Evolutionary conservation across 768 basidiomycete species (phyloP).

Genomic region (Phlebiopsis flavidoalba): DNA sequence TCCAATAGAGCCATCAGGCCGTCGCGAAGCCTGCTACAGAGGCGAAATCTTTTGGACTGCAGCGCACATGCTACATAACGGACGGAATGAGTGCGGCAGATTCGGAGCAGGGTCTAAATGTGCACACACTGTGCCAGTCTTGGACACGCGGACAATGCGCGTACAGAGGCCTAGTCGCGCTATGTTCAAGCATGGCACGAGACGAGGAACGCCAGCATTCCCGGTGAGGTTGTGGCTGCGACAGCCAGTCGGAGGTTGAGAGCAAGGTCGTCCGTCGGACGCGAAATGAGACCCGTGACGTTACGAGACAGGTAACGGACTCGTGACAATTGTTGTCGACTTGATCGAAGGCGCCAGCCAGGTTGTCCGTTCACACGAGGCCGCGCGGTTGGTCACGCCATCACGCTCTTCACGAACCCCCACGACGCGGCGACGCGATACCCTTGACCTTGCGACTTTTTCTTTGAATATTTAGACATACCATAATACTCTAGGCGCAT

Average conservation of each 20-base stretch:
- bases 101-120: background rate
- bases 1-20: no score
- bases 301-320: background rate
- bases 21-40: background rate
- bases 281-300: constrained; percentile 1
- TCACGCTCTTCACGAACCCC: constrained; percentile 9
- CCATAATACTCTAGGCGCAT: constrained; percentile 6
- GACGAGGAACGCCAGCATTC: constrained; percentile 23
- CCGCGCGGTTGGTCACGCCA: constrained; percentile 2
- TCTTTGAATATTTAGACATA: constrained; percentile 9
- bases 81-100: background rate
- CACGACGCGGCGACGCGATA: constrained; percentile 8
- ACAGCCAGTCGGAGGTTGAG: background rate
- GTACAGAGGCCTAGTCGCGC: background rate
- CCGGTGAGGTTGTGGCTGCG: background rate
- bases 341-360: background rate
- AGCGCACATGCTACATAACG: background rate
- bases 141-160: background rate
- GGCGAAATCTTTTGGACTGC: background rate
- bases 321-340: background rate
- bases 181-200: constrained; percentile 17
- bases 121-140: background rate
- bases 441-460: background rate
- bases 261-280: background rate
- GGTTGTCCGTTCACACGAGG: background rate